Percentiles rank a stretch among this genome's conserved stretches.
phyloP scores from a whole-genome alignment of 2,329 filamentous ascomycete genomes.

The Fusarium coffeatum region DNA sequence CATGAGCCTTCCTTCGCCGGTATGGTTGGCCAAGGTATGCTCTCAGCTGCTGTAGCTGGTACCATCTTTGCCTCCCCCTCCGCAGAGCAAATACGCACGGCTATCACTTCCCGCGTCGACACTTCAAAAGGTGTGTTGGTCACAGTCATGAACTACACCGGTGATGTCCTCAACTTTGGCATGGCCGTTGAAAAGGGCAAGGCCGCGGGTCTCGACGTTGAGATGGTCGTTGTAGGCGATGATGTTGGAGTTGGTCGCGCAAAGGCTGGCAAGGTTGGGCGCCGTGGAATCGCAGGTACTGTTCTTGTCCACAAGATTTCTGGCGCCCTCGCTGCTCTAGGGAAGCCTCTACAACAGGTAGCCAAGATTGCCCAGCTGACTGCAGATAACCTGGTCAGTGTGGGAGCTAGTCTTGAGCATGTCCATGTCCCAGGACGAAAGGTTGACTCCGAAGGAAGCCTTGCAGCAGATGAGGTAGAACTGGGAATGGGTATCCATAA shows the following conservation, averaged over 20 bases:
- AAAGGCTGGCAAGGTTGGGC: conserved; percentile 89
- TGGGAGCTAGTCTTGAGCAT: conserved; percentile 87
- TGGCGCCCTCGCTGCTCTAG: conserved; percentile 82
- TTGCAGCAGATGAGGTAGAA: conserved; percentile 69
- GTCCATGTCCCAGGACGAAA: conserved; percentile 91
- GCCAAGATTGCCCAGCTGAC: conserved; percentile 76
- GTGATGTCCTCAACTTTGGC: conserved; percentile 90
- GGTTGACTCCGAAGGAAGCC: conserved; percentile 65
- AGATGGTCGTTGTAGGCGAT: conserved; percentile 93
- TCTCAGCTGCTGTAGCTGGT: conserved; percentile 85
- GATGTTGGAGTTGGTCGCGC: conserved; percentile 88
- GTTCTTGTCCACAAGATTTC: conserved; percentile 92
- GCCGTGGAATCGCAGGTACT: conserved; percentile 90
- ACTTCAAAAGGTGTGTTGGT: conserved; percentile 80
- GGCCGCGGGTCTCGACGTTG: conserved; percentile 78
- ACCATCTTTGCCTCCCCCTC: conserved; percentile 87
- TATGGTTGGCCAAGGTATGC: conserved; percentile 84
- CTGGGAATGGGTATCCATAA: conserved; percentile 85
- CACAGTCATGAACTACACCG: conserved; percentile 96
- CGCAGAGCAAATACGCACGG: conserved; percentile 83
- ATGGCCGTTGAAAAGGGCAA: conserved; percentile 93
- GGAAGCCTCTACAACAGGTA: conserved; percentile 75
- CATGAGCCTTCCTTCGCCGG: conserved; percentile 90
- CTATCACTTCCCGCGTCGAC: conserved; percentile 78
- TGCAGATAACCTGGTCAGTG: conserved; percentile 82